These are phyloP conservation scores for Millerozyma miso DNA, from an alignment of 805 yeast species.

Conservation along the genomic window DNA sequence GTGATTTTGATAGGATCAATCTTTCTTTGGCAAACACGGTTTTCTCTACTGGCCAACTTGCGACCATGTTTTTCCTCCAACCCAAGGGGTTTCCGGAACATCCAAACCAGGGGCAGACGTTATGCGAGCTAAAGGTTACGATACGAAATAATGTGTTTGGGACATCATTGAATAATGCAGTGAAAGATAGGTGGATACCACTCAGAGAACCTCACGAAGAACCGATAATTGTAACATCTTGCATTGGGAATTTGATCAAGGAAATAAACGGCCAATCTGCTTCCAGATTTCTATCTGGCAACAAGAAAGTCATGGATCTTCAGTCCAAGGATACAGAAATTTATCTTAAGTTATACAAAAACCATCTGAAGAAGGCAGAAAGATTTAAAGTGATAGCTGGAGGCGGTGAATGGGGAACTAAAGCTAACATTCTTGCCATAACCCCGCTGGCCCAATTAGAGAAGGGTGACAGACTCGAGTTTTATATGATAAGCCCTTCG, in stretches of 20 bases:
- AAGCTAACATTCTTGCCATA: conserved; percentile 60
- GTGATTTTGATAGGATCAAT: not conserved
- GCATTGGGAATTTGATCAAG: conserved; percentile 57
- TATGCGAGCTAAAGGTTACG: conserved; percentile 22
- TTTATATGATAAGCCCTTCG: conserved; percentile 41
- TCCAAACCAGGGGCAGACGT: conserved; percentile 23
- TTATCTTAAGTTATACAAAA: conserved; percentile 27
- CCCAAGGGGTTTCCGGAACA: conserved; percentile 8
- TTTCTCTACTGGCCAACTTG: conserved; percentile 30
- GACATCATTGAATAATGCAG: not conserved
- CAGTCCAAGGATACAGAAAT: conserved; percentile 43
- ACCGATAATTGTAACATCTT: conserved; percentile 42
- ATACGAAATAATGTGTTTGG: conserved; percentile 16
- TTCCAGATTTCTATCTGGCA: conserved; percentile 49
- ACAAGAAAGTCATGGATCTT: conserved; percentile 32
- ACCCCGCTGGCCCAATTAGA: conserved; percentile 50
- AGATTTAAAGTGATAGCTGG: conserved; percentile 62
- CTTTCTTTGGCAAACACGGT: conserved; percentile 37
- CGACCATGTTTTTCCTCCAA: conserved; percentile 34
- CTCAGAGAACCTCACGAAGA: conserved; percentile 19
- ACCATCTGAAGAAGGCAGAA: conserved; percentile 10
- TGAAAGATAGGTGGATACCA: conserved; percentile 32
- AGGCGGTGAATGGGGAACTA: conserved; percentile 74
- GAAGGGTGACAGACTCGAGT: conserved; percentile 46
- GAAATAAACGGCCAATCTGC: conserved; percentile 53